phyloP scores from a whole-genome alignment of 2,329 filamentous ascomycete genomes.

The Leptographium procerum region DNA sequence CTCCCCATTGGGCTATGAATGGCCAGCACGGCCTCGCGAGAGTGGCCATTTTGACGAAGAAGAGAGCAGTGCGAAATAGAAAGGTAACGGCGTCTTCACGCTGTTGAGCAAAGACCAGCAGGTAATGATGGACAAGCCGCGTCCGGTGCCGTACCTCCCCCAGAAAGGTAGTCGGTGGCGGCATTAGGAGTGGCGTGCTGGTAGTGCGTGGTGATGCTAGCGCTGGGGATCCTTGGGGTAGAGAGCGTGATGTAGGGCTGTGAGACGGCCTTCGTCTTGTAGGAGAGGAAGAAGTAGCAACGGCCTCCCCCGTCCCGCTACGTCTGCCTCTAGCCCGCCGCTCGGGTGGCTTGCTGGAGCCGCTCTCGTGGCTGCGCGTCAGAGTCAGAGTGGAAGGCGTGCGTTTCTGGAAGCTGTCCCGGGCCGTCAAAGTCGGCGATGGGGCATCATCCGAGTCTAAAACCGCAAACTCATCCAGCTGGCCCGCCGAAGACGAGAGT shows the following conservation, averaged over 20 bases:
- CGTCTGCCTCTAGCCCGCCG: conserved; percentile 5
- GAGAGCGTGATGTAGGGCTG: background rate
- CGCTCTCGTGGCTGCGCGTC: conserved; percentile 28
- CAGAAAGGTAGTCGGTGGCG: conserved; percentile 30
- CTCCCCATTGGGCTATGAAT: conserved; percentile 50
- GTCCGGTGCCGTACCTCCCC: conserved; percentile 23
- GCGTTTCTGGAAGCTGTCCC: conserved; percentile 22
- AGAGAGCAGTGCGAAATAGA: conserved; percentile 45
- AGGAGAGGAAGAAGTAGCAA: no score
- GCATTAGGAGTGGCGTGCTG: conserved; percentile 35
- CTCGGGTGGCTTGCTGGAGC: conserved; percentile 21
- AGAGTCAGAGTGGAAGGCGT: conserved; percentile 25
- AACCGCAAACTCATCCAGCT: conserved; percentile 15
- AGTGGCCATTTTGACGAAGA: conserved; percentile 56
- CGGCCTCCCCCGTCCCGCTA: no score
- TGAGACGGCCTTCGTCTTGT: no score
- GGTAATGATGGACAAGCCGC: conserved; percentile 25
- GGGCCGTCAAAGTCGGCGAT: conserved; percentile 17
- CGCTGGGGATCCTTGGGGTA: background rate
- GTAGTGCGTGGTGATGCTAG: background rate
- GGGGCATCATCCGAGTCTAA: conserved; percentile 14
- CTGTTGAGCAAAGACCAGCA: conserved; percentile 17
- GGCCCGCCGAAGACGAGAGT: conserved; percentile 21
- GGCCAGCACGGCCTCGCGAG: conserved; percentile 61
- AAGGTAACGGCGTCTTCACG: conserved; percentile 23